Base-by-base conservation (phyloP, 352 stramenopile genomes). In the Thalassiosira livingstoniorum region DNA sequence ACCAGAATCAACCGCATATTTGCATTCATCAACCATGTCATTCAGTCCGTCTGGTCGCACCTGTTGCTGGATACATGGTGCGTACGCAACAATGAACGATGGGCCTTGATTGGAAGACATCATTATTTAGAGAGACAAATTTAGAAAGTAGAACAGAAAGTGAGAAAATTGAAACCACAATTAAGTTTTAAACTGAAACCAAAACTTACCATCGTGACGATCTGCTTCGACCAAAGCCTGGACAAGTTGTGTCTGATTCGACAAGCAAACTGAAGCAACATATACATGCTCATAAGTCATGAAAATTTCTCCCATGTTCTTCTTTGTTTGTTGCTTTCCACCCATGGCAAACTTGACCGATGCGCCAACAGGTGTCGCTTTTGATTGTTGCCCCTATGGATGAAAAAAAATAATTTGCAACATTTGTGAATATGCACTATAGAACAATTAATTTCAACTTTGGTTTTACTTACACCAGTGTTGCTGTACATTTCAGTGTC, bases 261-360 rank as follows among this genome's bases (percentile, higher is more conserved):
- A 75, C 2, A 98, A 84, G 42, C 94, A 95, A 2, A 98, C 95
- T 0, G 94, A 97, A 4, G 95, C 95, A 54, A 98, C 95, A 81
- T 98, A 98, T 0, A 96, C 93, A 84, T 97, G 97, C 74, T 96
- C 95, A 80, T 98, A 98, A 75, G 96, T 95, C 95, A 98, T 98
- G 21, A 96, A 96, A 62, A 97, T 97, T 61, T 97, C 86, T 37
- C 95, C 95, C 15, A 98, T 89, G 63, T 97, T 95, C 43, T 96
- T 96, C 90, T 98, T 98, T 78, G 93, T 92, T 86, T 96, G 92
- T 65, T 85, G 58, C 43, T 93, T 94, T n/a, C 88, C 88, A 27
- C 85, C 87, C 4, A 86, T 72, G 25, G 89, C 82, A 80, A 94
- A 94, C 68, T 92, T 90, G 2, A 89, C 86, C 42, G 74, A 72